These are phyloP conservation scores for Zychaea mexicana DNA, from an alignment of 371 early-diverging fungal genomes.

Conservation along the genomic window DNA sequence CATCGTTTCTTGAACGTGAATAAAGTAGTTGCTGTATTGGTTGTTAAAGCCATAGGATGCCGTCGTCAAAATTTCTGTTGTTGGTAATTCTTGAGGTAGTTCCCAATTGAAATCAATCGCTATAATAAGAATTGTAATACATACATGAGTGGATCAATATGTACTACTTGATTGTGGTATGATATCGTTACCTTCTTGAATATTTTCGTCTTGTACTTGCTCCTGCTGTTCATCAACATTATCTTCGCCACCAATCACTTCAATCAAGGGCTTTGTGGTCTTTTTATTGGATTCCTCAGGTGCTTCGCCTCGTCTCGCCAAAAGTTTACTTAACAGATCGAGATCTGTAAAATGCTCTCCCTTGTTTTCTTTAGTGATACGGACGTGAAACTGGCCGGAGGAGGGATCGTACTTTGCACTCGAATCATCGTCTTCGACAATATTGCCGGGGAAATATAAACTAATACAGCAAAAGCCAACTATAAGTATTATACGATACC, in stretches of 20 bases:
- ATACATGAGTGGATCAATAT: not conserved
- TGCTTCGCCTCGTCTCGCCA: conserved; percentile 68
- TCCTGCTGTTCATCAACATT: conserved; percentile 18
- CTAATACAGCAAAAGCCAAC: too few relatives aligned
- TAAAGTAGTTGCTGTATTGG: conserved; percentile 78
- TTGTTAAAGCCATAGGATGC: conserved; percentile 90
- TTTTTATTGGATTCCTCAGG: conserved; percentile 22
- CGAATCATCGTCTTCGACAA: conserved; percentile 88
- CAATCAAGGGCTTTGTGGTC: conserved; percentile 64
- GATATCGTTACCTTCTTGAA: conserved; percentile 34
- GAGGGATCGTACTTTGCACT: conserved; percentile 82
- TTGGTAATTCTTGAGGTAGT: conserved; percentile 72
- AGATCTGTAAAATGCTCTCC: conserved; percentile 87
- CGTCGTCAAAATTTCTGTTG: conserved; percentile 27
- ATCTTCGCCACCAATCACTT: conserved; percentile 61
- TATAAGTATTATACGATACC: too few relatives aligned
- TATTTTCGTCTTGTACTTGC: conserved; percentile 33
- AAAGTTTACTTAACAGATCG: conserved; percentile 81
- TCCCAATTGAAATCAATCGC: conserved; percentile 87
- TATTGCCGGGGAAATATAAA: conserved; percentile 78
- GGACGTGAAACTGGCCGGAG: conserved; percentile 73
- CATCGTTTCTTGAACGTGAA: conserved; percentile 76
- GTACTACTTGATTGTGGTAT: not conserved
- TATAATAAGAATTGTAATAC: conserved; percentile 18
- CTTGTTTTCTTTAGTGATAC: conserved; percentile 75